Evolutionary conservation across 164 flowering plant genomes (phyloP).

Genomic region (Nelumbo lutea): DNA sequence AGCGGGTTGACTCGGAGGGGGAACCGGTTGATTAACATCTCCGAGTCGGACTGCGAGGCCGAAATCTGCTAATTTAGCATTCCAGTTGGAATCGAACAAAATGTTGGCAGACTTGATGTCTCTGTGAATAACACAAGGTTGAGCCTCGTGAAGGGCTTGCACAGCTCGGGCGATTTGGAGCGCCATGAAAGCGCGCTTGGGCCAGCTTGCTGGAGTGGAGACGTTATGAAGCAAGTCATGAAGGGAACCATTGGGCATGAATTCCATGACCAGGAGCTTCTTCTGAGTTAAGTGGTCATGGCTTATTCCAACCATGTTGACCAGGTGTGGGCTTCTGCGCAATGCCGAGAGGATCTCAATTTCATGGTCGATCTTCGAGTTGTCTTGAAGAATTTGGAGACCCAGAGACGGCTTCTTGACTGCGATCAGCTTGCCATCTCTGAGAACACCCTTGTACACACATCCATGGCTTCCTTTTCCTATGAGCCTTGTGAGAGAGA

Average conservation of each 20-base stretch:
- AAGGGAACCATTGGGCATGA: constrained; percentile 66
- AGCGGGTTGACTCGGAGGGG: constrained; percentile 36
- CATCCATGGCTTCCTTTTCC: constrained; percentile 87
- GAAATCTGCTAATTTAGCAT: constrained; percentile 56
- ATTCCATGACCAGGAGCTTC: constrained; percentile 53
- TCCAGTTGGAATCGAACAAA: constrained; percentile 50
- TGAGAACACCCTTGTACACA: constrained; percentile 48
- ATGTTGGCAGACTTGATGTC: constrained; percentile 64
- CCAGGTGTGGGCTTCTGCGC: constrained; percentile 17
- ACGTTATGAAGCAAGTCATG: constrained; percentile 40
- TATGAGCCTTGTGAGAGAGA: constrained; percentile 39
- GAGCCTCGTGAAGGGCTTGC: constrained; percentile 38
- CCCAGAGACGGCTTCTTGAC: constrained; percentile 38
- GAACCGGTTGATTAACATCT: not conserved
- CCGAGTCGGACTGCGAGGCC: constrained; percentile 41
- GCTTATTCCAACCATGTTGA: constrained; percentile 44
- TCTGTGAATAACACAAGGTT: constrained; percentile 47
- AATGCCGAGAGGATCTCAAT: constrained; percentile 42
- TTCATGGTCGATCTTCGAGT: constrained; percentile 55
- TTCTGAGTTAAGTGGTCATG: constrained; percentile 9
- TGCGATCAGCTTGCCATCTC: constrained; percentile 35
- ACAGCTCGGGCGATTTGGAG: constrained; percentile 48
- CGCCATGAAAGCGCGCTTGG: constrained; percentile 37
- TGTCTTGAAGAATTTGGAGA: constrained; percentile 35
- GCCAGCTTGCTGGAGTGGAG: constrained; percentile 37